Conservation (phyloP, 768 basidiomycete species). For the Dacryopinax primogenitus region DNA sequence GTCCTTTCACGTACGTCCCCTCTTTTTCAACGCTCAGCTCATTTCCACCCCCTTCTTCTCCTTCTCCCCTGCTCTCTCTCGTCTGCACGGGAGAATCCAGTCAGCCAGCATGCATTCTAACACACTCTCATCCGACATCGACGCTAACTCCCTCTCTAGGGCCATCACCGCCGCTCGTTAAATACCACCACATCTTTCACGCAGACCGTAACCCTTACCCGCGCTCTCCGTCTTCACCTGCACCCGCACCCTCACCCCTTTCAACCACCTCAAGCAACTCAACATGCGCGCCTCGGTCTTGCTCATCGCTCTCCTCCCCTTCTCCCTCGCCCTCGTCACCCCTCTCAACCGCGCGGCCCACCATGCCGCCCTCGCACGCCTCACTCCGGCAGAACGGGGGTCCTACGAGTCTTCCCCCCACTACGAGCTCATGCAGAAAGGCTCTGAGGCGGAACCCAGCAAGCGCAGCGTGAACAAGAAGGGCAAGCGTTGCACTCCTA, state of each 20-base stretch:
- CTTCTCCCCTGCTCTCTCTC: background rate
- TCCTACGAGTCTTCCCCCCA: background rate
- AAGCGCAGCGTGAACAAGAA: background rate
- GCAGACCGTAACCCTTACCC: background rate
- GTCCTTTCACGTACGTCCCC: background rate
- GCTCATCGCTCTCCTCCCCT: background rate
- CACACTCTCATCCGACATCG: too few relatives aligned
- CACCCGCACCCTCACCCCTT: background rate
- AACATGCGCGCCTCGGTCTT: background rate
- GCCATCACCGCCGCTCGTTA: background rate
- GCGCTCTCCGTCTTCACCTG: background rate
- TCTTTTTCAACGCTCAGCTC: too few relatives aligned
- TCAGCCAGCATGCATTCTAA: background rate
- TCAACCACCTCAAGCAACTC: background rate
- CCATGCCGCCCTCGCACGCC: background rate
- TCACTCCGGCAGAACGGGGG: background rate
- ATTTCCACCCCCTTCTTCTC: too few relatives aligned
- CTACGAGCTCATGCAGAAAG: background rate
- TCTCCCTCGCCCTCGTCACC: background rate
- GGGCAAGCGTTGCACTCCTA: background rate
- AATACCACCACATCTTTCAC: background rate
- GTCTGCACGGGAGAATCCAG: background rate
- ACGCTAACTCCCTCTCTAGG: background rate
- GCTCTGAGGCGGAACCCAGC: background rate
- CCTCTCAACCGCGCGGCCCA: background rate